Base-by-base conservation (phyloP, 108 stramenopile genomes). In the Discostella pseudostelligera region DNA sequence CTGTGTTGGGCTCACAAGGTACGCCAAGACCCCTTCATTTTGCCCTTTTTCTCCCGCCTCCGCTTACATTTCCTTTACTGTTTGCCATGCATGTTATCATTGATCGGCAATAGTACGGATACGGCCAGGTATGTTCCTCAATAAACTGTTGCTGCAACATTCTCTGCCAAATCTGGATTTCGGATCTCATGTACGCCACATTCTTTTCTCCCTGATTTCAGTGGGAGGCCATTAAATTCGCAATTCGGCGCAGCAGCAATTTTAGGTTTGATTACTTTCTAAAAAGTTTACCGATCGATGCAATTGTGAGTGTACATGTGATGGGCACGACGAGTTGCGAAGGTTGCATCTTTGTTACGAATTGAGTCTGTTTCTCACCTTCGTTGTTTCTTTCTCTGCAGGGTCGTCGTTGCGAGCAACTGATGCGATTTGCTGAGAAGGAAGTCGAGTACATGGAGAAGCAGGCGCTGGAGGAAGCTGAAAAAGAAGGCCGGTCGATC, bases 211-310 rank as follows among this genome's bases (percentile, higher is more conserved):
- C 35, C 1, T 3, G 29, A 19, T 28, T 20, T 10, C 25, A 94
- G 75, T 94, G 93, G 93, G 85, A 84, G 47, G 93, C 93, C 21
- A 84, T 94, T 6, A 89, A 86, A 59, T 83, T 91, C 80, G 89
- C 93, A 2, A 89, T 94, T n/a, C 79, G 89, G 9, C 73, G 93
- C 39, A 87, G 82, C 62, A 80, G 77, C 16, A 70, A 79, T 25
- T 94, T 94, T 76, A 87, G 93, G 39, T 94, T 94, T 74, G 88
- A 94, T 59, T 94, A 94, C 65, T 89, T 89, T 48, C 35, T 80
- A n/a, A 69, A 76, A 53, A 76, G 73, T 56, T 65, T 80, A 24
- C 47, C 79, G 11, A 49, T 69, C 4, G 74, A 80, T 25, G 61
- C 78, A 8, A 75, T 75, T 40, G 50, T 51, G 26, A 51, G 50